Conservation (phyloP, 164 flowering plant genomes). For the Liquidambar formosana region DNA sequence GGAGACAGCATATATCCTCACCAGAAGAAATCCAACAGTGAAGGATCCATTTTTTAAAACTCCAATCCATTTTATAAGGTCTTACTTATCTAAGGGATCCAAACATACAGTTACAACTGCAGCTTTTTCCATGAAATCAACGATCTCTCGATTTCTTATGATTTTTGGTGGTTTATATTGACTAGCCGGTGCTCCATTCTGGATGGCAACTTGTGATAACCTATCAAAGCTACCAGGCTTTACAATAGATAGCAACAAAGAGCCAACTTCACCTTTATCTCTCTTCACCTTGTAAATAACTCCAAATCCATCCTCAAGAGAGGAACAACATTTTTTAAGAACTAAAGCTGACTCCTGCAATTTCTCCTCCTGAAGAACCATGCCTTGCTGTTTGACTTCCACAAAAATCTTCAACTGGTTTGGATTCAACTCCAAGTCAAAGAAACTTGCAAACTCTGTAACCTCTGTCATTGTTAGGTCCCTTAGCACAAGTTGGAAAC, state of each 20-base stretch:
- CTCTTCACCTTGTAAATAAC: conserved; percentile 31
- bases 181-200: conserved; percentile 43
- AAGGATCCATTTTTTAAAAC: no score
- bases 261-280: conserved; percentile 31
- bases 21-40: no score
- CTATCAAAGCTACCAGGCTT: conserved; percentile 37
- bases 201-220: conserved; percentile 22
- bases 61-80: background rate
- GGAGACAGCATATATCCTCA: no score
- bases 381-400: conserved; percentile 23
- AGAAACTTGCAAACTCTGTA: conserved; percentile 33
- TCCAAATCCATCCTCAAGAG: conserved; percentile 38
- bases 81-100: conserved; percentile 4
- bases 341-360: conserved; percentile 10
- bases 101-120: conserved; percentile 17
- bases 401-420: conserved; percentile 35
- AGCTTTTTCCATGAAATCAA: conserved; percentile 27
- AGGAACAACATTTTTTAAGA: conserved; percentile 28
- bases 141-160: conserved; percentile 31
- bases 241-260: conserved; percentile 33
- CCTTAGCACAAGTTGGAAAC: conserved; percentile 19
- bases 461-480: conserved; percentile 20
- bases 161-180: conserved; percentile 52
- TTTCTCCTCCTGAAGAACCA: conserved; percentile 18
- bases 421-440: conserved; percentile 26